Base-by-base conservation (phyloP, 2,329 filamentous ascomycete genomes). In the Amylocarpus encephaloides region DNA sequence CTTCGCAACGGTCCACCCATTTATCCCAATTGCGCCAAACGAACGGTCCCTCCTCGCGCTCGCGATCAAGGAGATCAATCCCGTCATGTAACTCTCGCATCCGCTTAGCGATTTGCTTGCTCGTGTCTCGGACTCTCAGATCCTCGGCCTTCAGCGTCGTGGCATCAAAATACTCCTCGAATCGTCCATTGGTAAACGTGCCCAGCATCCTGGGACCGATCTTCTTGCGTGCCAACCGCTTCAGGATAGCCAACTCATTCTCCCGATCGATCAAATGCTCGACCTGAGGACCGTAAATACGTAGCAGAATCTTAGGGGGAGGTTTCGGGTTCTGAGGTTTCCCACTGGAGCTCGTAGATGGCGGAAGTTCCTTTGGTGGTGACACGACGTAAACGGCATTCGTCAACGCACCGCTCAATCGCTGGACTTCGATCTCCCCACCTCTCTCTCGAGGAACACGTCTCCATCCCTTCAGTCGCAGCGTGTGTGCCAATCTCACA, bases 41-140 rank as follows among this genome's bases (percentile, higher is more conserved):
- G 49, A 83, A 85, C 0, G 93, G 86, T 0, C 93, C 93, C 16
- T 77, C 82, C 33, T 86, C 79, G 45, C 83, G 78, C 68, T 98
- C 93, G 33, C 83, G 75, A 1, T 85, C 79, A 0, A 95, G 76
- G 16, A 98, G 73, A 26, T 96, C 90, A 54, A 98, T 85, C 0
- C 93, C 93, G 46, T 95, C 88, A 62, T 98, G 93, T 33, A 98
- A 76, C 68, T 98, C 93, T 55, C 91, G 80, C 89, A 98, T 95
- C 45, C 93, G 87, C 74, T 97, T 97, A 11, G 93, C 92, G 64
- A 98, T 98, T 65, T 95, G 88, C 63, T 80, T 86, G 32, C 87
- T 94, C 0, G 88, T 96, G 44, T 89, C 87, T 0, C 88, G 80
- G 30, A 88, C 80, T 34, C 88, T 84, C 41, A 98, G 70, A 58